These are phyloP conservation scores for Glycine soja DNA, from an alignment of 306 rosid species.

Conservation along the genomic window DNA sequence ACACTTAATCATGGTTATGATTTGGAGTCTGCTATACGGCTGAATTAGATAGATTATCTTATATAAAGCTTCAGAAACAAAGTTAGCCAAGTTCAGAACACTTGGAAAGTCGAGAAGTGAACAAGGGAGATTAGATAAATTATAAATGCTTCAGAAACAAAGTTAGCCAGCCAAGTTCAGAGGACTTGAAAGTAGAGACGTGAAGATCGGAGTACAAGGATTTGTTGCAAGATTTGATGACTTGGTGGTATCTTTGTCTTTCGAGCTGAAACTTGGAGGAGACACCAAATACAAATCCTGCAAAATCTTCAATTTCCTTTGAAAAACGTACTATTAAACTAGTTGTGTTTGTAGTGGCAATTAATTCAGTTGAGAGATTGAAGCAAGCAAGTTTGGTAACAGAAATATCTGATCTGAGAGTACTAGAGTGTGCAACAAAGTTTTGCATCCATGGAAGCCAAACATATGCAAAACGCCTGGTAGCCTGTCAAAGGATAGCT, in stretches of 20 bases:
- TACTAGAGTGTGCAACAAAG: constrained; percentile 77
- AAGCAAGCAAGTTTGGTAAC: constrained; percentile 47
- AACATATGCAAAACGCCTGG: constrained; percentile 90
- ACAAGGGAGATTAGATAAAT: too few species aligned
- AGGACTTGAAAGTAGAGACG: neutral
- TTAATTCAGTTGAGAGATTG: constrained; percentile 65
- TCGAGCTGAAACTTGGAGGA: neutral
- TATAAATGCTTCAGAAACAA: neutral
- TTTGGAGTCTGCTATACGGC: too few species aligned
- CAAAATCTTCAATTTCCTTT: constrained; percentile 14
- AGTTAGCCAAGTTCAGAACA: too few species aligned
- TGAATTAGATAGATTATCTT: too few species aligned
- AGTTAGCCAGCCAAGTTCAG: constrained; percentile 2
- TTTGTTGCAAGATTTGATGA: neutral
- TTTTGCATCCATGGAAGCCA: constrained; percentile 92
- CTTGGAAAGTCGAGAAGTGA: too few species aligned
- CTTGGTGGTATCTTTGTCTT: neutral
- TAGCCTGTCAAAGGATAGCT: constrained; percentile 98
- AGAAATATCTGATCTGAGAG: neutral
- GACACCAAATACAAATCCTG: neutral
- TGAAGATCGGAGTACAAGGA: neutral
- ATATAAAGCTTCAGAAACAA: too few species aligned
- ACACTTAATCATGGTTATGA: too few species aligned
- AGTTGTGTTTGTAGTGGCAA: neutral
- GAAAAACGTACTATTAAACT: neutral